Conservation (phyloP, 306 rosid genomes). For the Cucurbita argyrosperma region DNA sequence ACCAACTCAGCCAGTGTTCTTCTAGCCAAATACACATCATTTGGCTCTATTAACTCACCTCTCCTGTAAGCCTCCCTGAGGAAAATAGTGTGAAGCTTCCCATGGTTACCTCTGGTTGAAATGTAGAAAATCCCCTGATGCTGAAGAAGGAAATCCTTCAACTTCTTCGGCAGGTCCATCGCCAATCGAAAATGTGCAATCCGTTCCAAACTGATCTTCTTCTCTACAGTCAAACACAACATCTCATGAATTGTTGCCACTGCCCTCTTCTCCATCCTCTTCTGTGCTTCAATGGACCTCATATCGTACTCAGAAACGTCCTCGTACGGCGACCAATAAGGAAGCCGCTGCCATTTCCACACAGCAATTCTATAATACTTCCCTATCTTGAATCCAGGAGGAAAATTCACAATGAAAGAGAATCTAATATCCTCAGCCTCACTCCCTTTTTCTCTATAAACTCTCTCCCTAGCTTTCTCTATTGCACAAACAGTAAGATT, state of each 20-base stretch:
- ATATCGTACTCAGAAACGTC: constrained; percentile 60
- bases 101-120: constrained; percentile 78
- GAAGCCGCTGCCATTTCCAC: constrained; percentile 88
- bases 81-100: constrained; percentile 88
- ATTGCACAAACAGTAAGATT: constrained; percentile 41
- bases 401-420: constrained; percentile 61
- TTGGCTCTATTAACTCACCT: constrained; percentile 67
- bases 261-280: constrained; percentile 76
- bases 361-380: constrained; percentile 65
- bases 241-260: constrained; percentile 72
- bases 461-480: constrained; percentile 65
- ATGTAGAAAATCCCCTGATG: constrained; percentile 86
- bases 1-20: constrained; percentile 65
- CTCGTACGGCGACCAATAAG: constrained; percentile 90
- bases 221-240: constrained; percentile 68
- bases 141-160: constrained; percentile 84
- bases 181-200: constrained; percentile 71
- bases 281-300: constrained; percentile 82
- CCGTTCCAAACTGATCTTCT: constrained; percentile 74
- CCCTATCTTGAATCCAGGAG: constrained; percentile 82
- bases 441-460: constrained; percentile 57
- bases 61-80: constrained; percentile 67
- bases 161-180: constrained; percentile 59
- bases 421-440: constrained; percentile 69
- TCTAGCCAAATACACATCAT: constrained; percentile 65